Conservation (phyloP, 2,329 filamentous ascomycete genomes). For the Tolypocladium ovalisporum region DNA sequence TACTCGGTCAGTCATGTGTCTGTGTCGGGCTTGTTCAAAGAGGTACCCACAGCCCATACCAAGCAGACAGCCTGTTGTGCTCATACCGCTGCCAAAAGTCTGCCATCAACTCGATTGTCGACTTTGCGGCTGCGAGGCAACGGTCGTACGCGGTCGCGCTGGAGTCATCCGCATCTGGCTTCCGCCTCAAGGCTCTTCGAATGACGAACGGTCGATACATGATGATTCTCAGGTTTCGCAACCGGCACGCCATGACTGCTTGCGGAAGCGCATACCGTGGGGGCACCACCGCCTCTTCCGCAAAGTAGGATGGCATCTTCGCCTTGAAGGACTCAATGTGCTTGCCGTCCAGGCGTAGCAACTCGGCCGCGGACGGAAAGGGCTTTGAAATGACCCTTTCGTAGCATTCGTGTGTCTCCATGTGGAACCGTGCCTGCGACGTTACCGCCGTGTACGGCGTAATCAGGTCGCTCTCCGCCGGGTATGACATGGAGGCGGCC, state of each 20-base stretch:
- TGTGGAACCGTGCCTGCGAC: constrained; percentile 32
- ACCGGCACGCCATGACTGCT: constrained; percentile 30
- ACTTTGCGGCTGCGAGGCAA: constrained; percentile 29
- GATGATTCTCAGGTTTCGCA: constrained; percentile 33
- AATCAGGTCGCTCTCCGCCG: constrained; percentile 22
- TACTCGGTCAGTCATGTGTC: background rate
- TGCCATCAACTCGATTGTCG: constrained; percentile 26
- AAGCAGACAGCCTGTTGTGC: constrained; percentile 28
- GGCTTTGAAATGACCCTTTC: constrained; percentile 32
- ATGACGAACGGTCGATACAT: constrained; percentile 36
- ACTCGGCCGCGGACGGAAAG: constrained; percentile 26
- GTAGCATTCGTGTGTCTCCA: constrained; percentile 32
- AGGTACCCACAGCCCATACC: constrained; percentile 26
- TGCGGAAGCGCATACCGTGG: constrained; percentile 26
- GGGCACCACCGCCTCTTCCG: constrained; percentile 18
- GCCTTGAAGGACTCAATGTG: constrained; percentile 26
- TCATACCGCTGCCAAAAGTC: constrained; percentile 24
- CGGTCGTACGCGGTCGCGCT: constrained; percentile 11
- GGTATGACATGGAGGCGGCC: constrained; percentile 20
- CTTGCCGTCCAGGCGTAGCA: constrained; percentile 27
- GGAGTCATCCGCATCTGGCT: constrained; percentile 8
- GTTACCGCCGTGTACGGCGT: constrained; percentile 33
- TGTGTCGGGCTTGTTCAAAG: background rate
- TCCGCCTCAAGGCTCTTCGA: constrained; percentile 17
- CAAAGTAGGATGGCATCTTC: constrained; percentile 24